A percentile compares a stretch with the other conserved stretches of the same genome.
Conservation (phyloP, 1,284 basidiomycete species). For the Amylostereum areolatum region DNA sequence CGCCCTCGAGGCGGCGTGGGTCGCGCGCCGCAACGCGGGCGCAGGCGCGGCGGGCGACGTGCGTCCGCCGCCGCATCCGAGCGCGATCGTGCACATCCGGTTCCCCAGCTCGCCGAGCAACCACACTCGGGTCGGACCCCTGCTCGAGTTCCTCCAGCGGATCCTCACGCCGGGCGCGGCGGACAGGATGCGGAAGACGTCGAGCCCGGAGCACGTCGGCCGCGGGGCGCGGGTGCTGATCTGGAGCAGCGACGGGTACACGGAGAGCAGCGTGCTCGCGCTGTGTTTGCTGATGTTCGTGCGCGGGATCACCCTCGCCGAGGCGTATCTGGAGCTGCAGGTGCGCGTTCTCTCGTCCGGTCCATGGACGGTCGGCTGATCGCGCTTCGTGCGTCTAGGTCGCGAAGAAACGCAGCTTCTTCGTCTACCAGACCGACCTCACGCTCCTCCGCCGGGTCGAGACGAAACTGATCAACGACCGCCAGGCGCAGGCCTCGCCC, state of each 20-base stretch:
- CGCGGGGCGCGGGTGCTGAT: constrained; percentile 58
- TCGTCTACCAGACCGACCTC: constrained; percentile 85
- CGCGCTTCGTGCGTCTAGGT: constrained; percentile 35
- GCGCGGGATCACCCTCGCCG: constrained; percentile 65
- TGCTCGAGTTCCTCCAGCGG: constrained; percentile 57
- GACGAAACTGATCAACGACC: constrained; percentile 45
- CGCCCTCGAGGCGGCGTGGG: constrained; percentile 59
- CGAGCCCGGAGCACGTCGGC: constrained; percentile 39
- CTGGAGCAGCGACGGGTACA: constrained; percentile 81
- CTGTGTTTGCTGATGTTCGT: constrained; percentile 86
- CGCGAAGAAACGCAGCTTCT: constrained; percentile 74
- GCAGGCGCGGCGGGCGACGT: constrained; percentile 20
- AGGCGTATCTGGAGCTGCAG: constrained; percentile 87
- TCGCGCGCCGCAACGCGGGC: constrained; percentile 23
- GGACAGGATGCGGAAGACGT: background rate
- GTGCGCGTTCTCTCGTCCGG: constrained; percentile 10
- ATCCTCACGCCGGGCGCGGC: constrained; percentile 38
- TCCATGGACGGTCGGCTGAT: background rate
- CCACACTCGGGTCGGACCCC: constrained; percentile 44
- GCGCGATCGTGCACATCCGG: constrained; percentile 65
- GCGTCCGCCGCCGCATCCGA: constrained; percentile 64
- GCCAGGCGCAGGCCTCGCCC: constrained; percentile 6
- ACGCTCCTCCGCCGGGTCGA: constrained; percentile 75
- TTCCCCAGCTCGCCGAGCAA: constrained; percentile 61
- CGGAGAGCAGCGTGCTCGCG: constrained; percentile 87